Evolutionary conservation across 73 alveolate genomes (phyloP), one percentile per base, ranked within the genome.

Genomic region (Stentor coeruleus): DNA sequence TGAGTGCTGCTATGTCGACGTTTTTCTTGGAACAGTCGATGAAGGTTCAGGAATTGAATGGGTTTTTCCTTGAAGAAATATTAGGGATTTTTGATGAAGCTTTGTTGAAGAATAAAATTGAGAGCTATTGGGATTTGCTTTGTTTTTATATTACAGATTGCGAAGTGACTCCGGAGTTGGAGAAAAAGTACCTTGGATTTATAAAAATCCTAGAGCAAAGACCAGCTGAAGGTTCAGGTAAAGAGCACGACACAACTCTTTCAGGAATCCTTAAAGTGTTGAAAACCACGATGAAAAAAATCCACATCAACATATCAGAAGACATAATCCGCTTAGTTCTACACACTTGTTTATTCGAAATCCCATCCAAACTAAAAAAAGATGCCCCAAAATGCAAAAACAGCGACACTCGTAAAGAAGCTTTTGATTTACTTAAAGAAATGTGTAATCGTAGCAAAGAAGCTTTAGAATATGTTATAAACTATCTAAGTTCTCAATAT

Each of bases 341-440:
- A 1, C 79, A 66, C 33, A 28, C 79, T 26, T 66, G 79, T 40
- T 31, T 66, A 20, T 66, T 66, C 33, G 79, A 66, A 31, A 2
- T 66, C 2, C 79, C 79, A 28, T 26, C 79, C 20, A 20, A 20
- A 33, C 33, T 40, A 26, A 20, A 66, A 20, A 26, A 20, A 26
- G 26, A 37, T 75, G 59, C 83, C 20, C 96, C 96, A 0, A 90
- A 87, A 72, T 90, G 89, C 82, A 90, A 90, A 58, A 39, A 85
- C 55, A 83, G 81, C 66, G 58, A 77, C 0, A 90, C 96, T 3
- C 81, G 93, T 40, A 90, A 87, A 85, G 90, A 87, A 82, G 96
- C 96, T 28, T 90, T 90, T 59, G 87, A 83, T 42, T 72, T 90
- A 14, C 75, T 90, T 72, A 31, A 60, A 3, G 72, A 89, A 3